Percentiles rank a stretch among this genome's conserved stretches.
These are phyloP conservation scores for Neurospora terricola DNA, from an alignment of 495 filamentous ascomycete genomes.

Conservation along the genomic window DNA sequence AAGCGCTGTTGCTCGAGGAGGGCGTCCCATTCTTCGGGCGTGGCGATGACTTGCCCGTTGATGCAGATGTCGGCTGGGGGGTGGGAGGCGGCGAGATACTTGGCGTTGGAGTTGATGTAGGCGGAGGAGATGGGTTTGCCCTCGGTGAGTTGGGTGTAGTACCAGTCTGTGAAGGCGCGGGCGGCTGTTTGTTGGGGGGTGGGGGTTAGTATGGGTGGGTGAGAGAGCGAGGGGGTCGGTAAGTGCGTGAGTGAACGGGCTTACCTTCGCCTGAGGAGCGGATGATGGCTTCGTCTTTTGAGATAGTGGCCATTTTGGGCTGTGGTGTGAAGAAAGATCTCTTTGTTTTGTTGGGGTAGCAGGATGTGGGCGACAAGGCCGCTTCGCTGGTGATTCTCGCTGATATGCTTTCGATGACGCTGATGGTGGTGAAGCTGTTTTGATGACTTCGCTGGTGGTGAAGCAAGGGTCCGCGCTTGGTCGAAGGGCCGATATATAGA, in stretches of 20 bases:
- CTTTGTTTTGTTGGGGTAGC: background rate
- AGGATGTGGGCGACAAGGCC: background rate
- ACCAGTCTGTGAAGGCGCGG: constrained; percentile 30
- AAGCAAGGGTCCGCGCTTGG: background rate
- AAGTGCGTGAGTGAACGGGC: background rate
- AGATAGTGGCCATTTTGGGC: constrained; percentile 1
- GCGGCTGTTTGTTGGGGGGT: constrained; percentile 21
- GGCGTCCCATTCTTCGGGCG: constrained; percentile 28
- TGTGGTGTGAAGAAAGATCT: background rate
- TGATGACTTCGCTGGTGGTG: background rate
- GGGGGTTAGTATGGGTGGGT: background rate
- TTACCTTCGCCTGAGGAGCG: constrained; percentile 22
- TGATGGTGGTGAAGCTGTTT: background rate
- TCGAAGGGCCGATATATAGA: background rate
- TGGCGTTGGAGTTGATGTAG: constrained; percentile 29
- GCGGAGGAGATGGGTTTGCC: constrained; percentile 19
- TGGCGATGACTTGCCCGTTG: constrained; percentile 29
- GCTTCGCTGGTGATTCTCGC: background rate
- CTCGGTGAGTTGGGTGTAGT: constrained; percentile 29
- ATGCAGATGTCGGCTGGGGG: constrained; percentile 34
- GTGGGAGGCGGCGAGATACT: constrained; percentile 21
- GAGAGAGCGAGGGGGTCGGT: background rate
- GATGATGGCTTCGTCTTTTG: constrained; percentile 13
- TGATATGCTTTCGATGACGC: background rate
- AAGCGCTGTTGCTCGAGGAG: constrained; percentile 27